Conservation (phyloP, 148 eudicot species). For the Mesembryanthemum crystallinum region DNA sequence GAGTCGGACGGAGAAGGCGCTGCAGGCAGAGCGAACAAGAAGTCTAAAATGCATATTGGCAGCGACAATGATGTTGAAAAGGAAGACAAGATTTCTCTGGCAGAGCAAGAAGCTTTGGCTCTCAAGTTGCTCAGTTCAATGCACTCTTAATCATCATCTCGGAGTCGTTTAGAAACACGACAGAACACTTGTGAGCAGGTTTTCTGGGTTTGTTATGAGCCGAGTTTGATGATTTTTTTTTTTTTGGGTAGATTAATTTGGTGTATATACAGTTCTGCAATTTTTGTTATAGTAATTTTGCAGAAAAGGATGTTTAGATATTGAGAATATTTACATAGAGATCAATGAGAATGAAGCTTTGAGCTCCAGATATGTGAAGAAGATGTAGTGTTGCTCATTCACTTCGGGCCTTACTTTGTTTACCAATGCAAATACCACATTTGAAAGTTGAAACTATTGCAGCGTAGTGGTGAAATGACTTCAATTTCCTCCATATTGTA, state of each 20-base stretch:
- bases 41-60: constrained; percentile 46
- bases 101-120: constrained; percentile 83
- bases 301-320: background rate
- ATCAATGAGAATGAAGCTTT: background rate
- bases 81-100: constrained; percentile 45
- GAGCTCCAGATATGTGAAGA: too few relatives aligned
- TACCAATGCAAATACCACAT: too few relatives aligned
- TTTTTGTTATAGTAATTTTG: background rate
- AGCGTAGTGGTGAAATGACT: too few relatives aligned
- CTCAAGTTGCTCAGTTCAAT: constrained; percentile 70
- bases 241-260: background rate
- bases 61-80: constrained; percentile 41
- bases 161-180: background rate
- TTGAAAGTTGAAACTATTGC: too few relatives aligned
- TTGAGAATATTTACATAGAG: background rate
- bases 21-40: constrained; percentile 37
- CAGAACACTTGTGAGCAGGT: background rate
- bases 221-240: background rate
- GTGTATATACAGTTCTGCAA: background rate
- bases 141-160: constrained; percentile 36
- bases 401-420: too few relatives aligned
- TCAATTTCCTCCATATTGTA: too few relatives aligned
- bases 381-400: too few relatives aligned
- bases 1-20: constrained; percentile 43
- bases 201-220: background rate